Percentiles rank a stretch among this genome's conserved stretches.
These are phyloP conservation scores for Pseudocercospora crystallina DNA, from an alignment of 2,329 filamentous ascomycete species.

Conservation along the genomic window DNA sequence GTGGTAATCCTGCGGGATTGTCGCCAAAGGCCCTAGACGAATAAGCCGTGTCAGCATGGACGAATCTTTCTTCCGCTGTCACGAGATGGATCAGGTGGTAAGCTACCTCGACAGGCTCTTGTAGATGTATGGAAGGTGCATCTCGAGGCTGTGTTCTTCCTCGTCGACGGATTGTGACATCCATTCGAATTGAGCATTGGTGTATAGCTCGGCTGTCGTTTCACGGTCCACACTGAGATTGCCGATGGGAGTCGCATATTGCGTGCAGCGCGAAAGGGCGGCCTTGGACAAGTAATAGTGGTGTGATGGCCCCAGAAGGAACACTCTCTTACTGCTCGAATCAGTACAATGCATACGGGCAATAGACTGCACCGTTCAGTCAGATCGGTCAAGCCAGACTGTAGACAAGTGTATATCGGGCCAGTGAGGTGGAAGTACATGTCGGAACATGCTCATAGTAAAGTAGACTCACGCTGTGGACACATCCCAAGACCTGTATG, in stretches of 20 bases:
- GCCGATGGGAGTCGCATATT: constrained; percentile 74
- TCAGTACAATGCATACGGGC: constrained; percentile 6
- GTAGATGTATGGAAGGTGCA: constrained; percentile 93
- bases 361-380: background rate
- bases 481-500: constrained; percentile 85
- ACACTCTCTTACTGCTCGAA: constrained; percentile 70
- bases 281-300: constrained; percentile 76
- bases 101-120: constrained; percentile 62
- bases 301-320: constrained; percentile 90
- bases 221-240: constrained; percentile 64
- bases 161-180: constrained; percentile 71
- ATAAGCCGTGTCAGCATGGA: constrained; percentile 3
- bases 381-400: too few relatives aligned
- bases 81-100: background rate
- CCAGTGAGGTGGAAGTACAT: background rate
- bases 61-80: background rate
- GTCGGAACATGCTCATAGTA: too few relatives aligned
- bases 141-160: constrained; percentile 89
- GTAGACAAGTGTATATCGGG: too few relatives aligned
- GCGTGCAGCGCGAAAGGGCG: constrained; percentile 70
- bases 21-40: constrained; percentile 32
- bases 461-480: constrained; percentile 60
- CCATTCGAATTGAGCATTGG: constrained; percentile 58
- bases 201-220: constrained; percentile 53
- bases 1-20: constrained; percentile 60